Percentiles rank a stretch among this genome's conserved stretches.
These are phyloP conservation scores for Neonectria magnoliae DNA, from an alignment of 2,329 filamentous ascomycete genomes.

Conservation along the genomic window DNA sequence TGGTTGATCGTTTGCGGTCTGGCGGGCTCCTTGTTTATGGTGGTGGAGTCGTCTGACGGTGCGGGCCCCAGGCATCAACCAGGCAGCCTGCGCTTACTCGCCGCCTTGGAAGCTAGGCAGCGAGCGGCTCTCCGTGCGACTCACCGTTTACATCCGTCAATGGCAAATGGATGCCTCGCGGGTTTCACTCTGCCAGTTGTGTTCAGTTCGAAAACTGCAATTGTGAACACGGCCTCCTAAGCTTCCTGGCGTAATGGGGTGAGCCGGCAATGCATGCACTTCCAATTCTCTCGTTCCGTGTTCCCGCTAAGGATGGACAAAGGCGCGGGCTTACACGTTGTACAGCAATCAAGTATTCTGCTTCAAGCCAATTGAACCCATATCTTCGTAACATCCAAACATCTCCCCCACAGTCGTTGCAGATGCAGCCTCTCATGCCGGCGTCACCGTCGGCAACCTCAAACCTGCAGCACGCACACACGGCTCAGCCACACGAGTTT, in stretches of 20 bases:
- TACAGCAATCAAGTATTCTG: neutral
- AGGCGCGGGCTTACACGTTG: neutral
- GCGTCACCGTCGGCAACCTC: neutral
- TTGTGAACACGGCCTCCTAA: neutral
- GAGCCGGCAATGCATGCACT: neutral
- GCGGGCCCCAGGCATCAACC: neutral
- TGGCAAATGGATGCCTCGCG: neutral
- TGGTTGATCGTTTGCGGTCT: neutral
- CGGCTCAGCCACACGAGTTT: neutral
- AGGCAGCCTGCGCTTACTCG: neutral
- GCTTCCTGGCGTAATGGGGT: neutral
- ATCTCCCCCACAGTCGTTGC: neutral
- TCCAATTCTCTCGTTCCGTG: neutral
- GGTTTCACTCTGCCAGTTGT: neutral
- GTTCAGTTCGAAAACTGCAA: neutral
- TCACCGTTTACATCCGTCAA: neutral
- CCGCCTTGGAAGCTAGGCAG: neutral
- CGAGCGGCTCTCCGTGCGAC: neutral
- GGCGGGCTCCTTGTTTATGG: no score
- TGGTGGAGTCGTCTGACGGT: neutral
- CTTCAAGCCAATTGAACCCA: neutral
- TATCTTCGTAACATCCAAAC: neutral
- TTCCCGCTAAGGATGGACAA: neutral
- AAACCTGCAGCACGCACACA: neutral
- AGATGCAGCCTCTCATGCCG: neutral